Percentiles rank a stretch among this genome's conserved stretches.
phyloP scores from a whole-genome alignment of 306 rosid genomes.

The Rosa rugosa region DNA sequence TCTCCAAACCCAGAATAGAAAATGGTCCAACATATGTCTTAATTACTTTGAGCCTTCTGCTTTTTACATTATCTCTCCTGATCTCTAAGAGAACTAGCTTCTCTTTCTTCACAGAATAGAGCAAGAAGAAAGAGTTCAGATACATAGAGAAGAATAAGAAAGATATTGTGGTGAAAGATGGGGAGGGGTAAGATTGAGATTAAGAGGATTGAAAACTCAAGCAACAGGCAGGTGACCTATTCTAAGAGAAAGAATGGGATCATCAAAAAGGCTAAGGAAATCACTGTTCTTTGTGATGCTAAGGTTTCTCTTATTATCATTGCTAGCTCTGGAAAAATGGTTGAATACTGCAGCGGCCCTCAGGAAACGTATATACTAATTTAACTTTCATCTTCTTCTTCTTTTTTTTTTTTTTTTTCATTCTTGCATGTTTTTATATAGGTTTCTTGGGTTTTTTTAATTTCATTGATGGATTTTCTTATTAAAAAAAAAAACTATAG shows the following conservation, averaged over 20 bases:
- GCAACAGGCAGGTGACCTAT: constrained; percentile 79
- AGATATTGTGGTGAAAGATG: constrained; percentile 35
- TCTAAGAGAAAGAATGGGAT: constrained; percentile 85
- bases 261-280: constrained; percentile 78
- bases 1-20: constrained; percentile 59
- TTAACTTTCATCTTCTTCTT: neutral
- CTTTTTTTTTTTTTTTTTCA: neutral
- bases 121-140: neutral
- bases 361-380: constrained; percentile 42
- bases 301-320: constrained; percentile 70
- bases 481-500: neutral
- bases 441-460: neutral
- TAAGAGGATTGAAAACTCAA: constrained; percentile 83
- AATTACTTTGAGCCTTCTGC: neutral
- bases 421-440: no score
- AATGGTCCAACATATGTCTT: constrained; percentile 27
- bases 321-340: constrained; percentile 68
- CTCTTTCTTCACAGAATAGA: neutral
- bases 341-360: constrained; percentile 59
- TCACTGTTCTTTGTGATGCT: constrained; percentile 82
- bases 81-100: neutral
- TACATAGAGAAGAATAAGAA: neutral
- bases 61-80: neutral
- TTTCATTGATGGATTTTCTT: neutral
- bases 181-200: constrained; percentile 99